Conservation (phyloP, 768 basidiomycete species). For the Neoboletus magnificus region DNA sequence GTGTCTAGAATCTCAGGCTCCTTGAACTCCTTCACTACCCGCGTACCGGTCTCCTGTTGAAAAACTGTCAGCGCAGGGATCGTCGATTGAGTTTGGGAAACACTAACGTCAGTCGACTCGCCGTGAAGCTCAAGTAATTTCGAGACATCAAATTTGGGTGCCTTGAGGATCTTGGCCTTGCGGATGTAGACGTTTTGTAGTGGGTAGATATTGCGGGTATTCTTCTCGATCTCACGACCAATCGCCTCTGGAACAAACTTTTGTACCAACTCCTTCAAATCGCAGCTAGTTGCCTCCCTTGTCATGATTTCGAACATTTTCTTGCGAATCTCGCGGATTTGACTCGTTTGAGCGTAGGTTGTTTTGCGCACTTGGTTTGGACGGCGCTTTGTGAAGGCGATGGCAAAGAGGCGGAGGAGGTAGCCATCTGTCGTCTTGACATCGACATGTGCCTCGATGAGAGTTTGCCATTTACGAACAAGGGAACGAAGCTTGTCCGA, state of each 20-base stretch:
- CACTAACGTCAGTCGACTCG: constrained; percentile 84
- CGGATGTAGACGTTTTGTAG: constrained; percentile 98
- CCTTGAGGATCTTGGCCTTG: constrained; percentile 98
- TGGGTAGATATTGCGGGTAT: constrained; percentile 93
- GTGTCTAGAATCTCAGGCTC: constrained; percentile 93
- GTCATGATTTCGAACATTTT: constrained; percentile 99
- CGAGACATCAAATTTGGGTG: constrained; percentile 93
- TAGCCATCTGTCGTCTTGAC: constrained; percentile 99
- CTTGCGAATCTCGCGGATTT: constrained; percentile 95
- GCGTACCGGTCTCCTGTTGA: constrained; percentile 85
- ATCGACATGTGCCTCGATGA: constrained; percentile 98
- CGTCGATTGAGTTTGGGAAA: not conserved
- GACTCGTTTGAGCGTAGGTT: constrained; percentile 93
- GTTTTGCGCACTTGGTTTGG: constrained; percentile 98
- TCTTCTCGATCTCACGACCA: constrained; percentile 99
- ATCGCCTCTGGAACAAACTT: constrained; percentile 99
- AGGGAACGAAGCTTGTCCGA: constrained; percentile 99
- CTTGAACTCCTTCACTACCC: constrained; percentile 95
- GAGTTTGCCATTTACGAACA: constrained; percentile 99
- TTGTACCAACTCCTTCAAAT: constrained; percentile 96
- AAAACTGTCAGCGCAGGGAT: constrained; percentile 4
- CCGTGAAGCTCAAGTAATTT: constrained; percentile 97
- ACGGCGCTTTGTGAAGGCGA: constrained; percentile 98
- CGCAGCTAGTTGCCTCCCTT: constrained; percentile 90
- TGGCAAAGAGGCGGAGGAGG: constrained; percentile 97